Conservation (phyloP, 2,329 filamentous ascomycete species). For the Calonectria leucothoes region DNA sequence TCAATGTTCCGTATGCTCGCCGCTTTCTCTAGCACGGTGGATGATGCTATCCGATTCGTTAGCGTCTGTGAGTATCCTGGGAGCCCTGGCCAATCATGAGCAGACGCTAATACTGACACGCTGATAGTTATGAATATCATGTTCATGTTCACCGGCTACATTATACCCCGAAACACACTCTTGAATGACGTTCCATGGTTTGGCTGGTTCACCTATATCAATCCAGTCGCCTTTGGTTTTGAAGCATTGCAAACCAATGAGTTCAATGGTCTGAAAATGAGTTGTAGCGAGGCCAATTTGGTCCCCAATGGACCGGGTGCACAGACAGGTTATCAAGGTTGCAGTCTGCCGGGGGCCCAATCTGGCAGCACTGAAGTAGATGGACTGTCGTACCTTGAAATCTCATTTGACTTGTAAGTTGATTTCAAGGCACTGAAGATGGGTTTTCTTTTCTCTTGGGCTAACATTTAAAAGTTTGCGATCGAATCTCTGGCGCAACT, state of each 20-base stretch:
- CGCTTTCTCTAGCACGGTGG: constrained; percentile 66
- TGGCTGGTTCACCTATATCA: constrained; percentile 72
- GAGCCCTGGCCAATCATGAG: neutral
- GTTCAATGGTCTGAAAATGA: constrained; percentile 64
- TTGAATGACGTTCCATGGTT: constrained; percentile 74
- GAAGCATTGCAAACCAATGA: constrained; percentile 69
- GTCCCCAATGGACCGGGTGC: constrained; percentile 57
- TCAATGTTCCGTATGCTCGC: constrained; percentile 60
- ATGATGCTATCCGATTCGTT: constrained; percentile 69
- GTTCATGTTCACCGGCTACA: constrained; percentile 74
- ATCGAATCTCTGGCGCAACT: constrained; percentile 25
- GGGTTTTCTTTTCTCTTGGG: too few relatives aligned
- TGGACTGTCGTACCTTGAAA: constrained; percentile 7
- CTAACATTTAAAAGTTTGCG: constrained; percentile 2
- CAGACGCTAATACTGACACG: neutral
- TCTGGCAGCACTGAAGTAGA: constrained; percentile 58
- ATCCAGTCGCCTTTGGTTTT: constrained; percentile 73
- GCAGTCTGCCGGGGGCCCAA: constrained; percentile 63
- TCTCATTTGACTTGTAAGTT: constrained; percentile 19
- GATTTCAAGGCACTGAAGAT: neutral
- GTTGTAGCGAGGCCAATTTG: constrained; percentile 55
- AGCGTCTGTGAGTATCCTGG: constrained; percentile 49
- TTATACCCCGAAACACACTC: constrained; percentile 65
- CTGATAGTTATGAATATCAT: constrained; percentile 65
- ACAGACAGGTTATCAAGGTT: constrained; percentile 59